Evolutionary conservation across 176 grass and related monocot genomes (phyloP), one percentile per base, ranked within the genome.

Genomic region (Tillandsia fasciculata): DNA sequence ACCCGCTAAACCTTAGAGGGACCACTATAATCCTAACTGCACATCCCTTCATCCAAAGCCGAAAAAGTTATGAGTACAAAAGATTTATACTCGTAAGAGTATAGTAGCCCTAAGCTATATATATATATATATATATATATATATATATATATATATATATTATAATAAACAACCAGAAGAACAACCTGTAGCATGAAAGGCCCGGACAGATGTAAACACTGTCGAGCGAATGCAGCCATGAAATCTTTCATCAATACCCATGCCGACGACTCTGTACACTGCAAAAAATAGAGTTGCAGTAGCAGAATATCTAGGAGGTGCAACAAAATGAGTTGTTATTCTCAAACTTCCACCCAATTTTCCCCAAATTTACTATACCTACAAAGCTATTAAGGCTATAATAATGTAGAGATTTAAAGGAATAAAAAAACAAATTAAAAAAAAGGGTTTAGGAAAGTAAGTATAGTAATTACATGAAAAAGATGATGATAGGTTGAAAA

Each of bases 121-220:
- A 65, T 28, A 72, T 68, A 64, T n/a, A 80, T 12, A 49, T 24
- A 53, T 15, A 82, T 71, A 74, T 64, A 29, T 51, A 20, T 20
- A 20, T 20, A 65, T 28, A 72, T 68, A 64, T n/a, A 80, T 12
- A 49, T 24, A 53, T 15, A 82, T 71, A 74, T 64, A 29, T 51
- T 76, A 10, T 67, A 79, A 11, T 48, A 77, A 59, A 77, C 18
- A 59, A 57, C n/a, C 1, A 79, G 42, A 59, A 77, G 59, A 77
- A 67, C 68, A 79, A 96, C 92, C 92, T 85, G 92, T 96, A 53
- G 92, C 83, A 76, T 89, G 92, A 78, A 96, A 96, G 33, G 50
- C 78, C 52, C 81, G 82, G 76, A 69, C 84, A 63, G 58, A 42
- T 18, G 50, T 66, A 82, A 80, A 79, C 70, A 72, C 78, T 76